Evolutionary conservation across 176 grass and related monocot species (phyloP), one percentile per base, ranked within the genome.

Genomic region (Musa acuminata): DNA sequence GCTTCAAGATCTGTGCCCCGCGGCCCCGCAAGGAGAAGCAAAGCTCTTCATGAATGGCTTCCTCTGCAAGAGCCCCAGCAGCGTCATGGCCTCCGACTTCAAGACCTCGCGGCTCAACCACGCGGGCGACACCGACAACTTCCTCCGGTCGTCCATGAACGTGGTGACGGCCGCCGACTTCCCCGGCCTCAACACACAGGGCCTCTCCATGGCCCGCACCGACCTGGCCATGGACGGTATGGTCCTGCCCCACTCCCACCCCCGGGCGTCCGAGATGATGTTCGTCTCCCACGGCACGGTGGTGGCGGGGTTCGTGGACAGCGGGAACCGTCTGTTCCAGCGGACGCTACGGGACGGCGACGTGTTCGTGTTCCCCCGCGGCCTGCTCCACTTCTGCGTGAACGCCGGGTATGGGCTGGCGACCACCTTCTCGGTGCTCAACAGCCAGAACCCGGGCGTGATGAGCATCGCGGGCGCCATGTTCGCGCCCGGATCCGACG

Each of bases 181-280:
- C 35, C 85, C 89, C 3, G 85, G 85, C 43, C 76, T 91, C 1
- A 91, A 91, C 85, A 85, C 89, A 75, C 85, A 82, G 16, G 80
- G 89, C 24, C 53, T 91, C 9, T 77, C 85, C 0, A 25, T 86
- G 71, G 81, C 74, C 4, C 70, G 85, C 3, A 72, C 80, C 3
- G 83, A 91, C 65, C 71, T 90, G 5, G 84, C 82, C 8, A 62
- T 77, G 3, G 17, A 66, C 0, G 84, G 84, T 1, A 63, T 51
- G 8, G 77, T 91, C 5, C 82, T 83, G 49, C 82, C 82, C 21
- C 88, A 85, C n/a, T 87, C 76, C 19, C 87, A 91, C 64, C 88
- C 85, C 8, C 79, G 88, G 67, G 80, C 73, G 0, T 91, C 77
- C 0, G 82, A 90, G 79, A 87, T 90, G 82, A 84, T 87, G 85